Percentiles rank a stretch among this genome's conserved stretches.
Evolutionary conservation across 2,329 filamentous ascomycete genomes (phyloP).

Genomic region (Colletotrichum cordylinicola): DNA sequence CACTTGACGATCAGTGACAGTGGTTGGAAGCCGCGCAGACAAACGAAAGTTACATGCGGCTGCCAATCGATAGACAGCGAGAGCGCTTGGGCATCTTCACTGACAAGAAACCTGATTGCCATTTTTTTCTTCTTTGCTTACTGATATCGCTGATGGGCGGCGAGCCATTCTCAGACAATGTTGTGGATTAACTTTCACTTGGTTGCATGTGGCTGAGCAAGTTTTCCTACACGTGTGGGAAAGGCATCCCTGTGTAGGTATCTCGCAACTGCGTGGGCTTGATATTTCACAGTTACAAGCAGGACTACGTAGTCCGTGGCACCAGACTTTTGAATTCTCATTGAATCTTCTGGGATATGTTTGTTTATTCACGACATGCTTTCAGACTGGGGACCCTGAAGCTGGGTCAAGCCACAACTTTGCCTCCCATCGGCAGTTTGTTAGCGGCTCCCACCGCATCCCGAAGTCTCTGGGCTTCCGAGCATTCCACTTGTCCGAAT

Average conservation of each 20-base stretch:
- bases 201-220: not conserved
- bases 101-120: not conserved
- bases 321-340: not conserved
- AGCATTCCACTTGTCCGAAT: not conserved
- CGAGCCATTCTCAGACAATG: not conserved
- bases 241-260: not conserved
- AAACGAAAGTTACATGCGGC: not conserved
- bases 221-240: not conserved
- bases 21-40: not conserved
- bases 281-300: not conserved
- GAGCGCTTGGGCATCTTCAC: not conserved
- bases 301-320: not conserved
- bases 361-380: not conserved
- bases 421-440: not conserved
- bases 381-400: not conserved
- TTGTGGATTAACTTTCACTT: not conserved
- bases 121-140: not conserved
- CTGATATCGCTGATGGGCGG: not conserved
- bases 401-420: not conserved
- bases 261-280: not conserved
- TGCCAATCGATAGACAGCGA: not conserved
- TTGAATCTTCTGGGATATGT: not conserved
- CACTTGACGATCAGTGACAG: not conserved
- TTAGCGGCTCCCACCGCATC: not conserved
- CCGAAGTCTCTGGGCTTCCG: not conserved